Conservation (phyloP, 1,284 basidiomycete species). For the Macrocystidia cucumis region DNA sequence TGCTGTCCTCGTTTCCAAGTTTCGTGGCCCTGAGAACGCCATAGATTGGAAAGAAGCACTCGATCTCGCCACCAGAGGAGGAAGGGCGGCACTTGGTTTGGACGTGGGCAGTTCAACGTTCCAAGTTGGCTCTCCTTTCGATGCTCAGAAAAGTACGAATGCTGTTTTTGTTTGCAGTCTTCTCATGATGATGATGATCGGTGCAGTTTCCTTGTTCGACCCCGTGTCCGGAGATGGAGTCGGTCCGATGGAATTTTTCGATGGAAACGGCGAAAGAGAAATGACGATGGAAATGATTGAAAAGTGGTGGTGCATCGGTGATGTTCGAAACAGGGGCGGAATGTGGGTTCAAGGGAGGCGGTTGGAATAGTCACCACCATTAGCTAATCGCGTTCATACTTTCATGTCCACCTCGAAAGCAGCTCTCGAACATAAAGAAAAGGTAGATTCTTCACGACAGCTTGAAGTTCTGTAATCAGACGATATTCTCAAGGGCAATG, state of each 20-base stretch:
- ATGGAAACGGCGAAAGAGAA: conserved; percentile 28
- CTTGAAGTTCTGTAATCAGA: neutral
- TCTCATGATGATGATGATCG: conserved; percentile 3
- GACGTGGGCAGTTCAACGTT: conserved; percentile 43
- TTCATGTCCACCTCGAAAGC: conserved; percentile 11
- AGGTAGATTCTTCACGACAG: conserved; percentile 10
- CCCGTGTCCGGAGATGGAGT: conserved; percentile 29
- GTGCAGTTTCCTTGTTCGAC: conserved; percentile 47
- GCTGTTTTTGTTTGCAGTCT: conserved; percentile 4
- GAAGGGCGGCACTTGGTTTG: conserved; percentile 60
- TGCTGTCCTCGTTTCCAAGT: conserved; percentile 63
- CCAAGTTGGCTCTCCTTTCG: conserved; percentile 64
- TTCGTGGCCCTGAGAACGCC: conserved; percentile 55
- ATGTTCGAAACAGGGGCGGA: conserved; percentile 49
- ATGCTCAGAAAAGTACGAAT: conserved; percentile 72
- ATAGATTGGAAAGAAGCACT: conserved; percentile 78
- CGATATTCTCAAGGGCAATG: conserved; percentile 28
- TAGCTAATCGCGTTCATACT: too few relatives aligned
- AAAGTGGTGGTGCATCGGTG: conserved; percentile 85
- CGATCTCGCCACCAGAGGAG: conserved; percentile 74
- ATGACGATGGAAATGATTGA: conserved; percentile 53
- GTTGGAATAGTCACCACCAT: too few relatives aligned
- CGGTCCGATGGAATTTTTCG: conserved; percentile 67
- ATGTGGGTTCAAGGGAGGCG: conserved; percentile 70
- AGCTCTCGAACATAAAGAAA: conserved; percentile 21